Conservation (phyloP, 306 rosid species). For the Neltuma alba region DNA sequence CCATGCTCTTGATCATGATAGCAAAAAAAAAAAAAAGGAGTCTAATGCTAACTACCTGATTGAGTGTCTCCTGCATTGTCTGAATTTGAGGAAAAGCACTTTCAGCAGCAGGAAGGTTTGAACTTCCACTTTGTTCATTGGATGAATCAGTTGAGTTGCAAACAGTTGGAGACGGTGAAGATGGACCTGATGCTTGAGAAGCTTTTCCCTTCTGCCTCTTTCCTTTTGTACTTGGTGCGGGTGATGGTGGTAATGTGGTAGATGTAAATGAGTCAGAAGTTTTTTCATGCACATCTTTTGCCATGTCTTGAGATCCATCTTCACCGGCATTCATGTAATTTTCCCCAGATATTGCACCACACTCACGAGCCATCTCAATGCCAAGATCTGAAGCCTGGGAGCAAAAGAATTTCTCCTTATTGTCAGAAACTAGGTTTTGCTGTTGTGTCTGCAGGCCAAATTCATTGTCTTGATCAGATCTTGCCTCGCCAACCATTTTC, state of each 20-base stretch:
- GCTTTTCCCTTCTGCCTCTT: constrained; percentile 80
- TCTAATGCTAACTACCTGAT: constrained; percentile 63
- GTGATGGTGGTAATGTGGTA: constrained; percentile 42
- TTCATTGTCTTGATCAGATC: constrained; percentile 64
- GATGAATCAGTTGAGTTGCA: constrained; percentile 61
- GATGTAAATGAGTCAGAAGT: constrained; percentile 59
- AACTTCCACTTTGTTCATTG: constrained; percentile 64
- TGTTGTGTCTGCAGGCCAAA: constrained; percentile 58
- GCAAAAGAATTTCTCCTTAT: constrained; percentile 76
- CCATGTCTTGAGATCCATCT: constrained; percentile 60
- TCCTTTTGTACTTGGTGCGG: constrained; percentile 65
- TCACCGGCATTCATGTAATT: constrained; percentile 54
- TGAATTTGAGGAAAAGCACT: constrained; percentile 61
- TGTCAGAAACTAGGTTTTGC: constrained; percentile 54
- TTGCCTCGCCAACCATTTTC: constrained; percentile 77
- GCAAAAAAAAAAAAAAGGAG: neutral
- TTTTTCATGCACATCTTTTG: constrained; percentile 67
- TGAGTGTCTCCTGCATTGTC: constrained; percentile 81
- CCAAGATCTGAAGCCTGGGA: constrained; percentile 99
- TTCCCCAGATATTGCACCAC: constrained; percentile 68
- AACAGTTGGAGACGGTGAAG: constrained; percentile 55
- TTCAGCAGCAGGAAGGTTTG: constrained; percentile 58
- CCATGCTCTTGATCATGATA: constrained; percentile 8
- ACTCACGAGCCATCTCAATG: constrained; percentile 86
- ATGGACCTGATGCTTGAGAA: constrained; percentile 63